Conservation (phyloP, 495 filamentous ascomycete species). For the Aspergillus bertholletiae region DNA sequence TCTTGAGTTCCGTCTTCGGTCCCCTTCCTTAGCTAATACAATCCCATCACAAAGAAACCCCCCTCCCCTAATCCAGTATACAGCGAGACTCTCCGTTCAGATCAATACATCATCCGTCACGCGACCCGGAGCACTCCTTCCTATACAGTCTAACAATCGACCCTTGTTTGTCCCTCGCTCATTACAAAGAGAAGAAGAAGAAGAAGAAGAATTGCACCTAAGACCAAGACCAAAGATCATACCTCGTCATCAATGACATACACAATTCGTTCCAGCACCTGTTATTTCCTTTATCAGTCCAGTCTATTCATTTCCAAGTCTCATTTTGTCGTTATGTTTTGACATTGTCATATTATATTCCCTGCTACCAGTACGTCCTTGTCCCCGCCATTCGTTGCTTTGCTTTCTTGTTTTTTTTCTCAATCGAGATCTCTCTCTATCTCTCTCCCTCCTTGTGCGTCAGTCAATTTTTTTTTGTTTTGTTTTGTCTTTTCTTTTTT, state of each 20-base stretch:
- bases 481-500: not conserved
- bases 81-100: not conserved
- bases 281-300: not conserved
- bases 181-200: too few relatives aligned
- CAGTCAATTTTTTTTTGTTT: not conserved
- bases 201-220: too few relatives aligned
- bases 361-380: too few relatives aligned
- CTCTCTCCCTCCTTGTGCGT: not conserved
- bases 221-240: too few relatives aligned
- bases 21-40: too few relatives aligned
- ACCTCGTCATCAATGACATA: not conserved
- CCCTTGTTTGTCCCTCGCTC: not conserved
- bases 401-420: too few relatives aligned
- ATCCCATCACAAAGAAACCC: too few relatives aligned
- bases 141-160: not conserved
- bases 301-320: too few relatives aligned
- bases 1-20: too few relatives aligned
- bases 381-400: too few relatives aligned
- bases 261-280: not conserved
- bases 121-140: not conserved
- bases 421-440: not conserved
- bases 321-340: too few relatives aligned
- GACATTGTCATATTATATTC: too few relatives aligned
- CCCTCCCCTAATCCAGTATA: not conserved
- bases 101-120: not conserved